Evolutionary conservation across 164 flowering plant genomes (phyloP).

Genomic region (Tetracentron sinense): DNA sequence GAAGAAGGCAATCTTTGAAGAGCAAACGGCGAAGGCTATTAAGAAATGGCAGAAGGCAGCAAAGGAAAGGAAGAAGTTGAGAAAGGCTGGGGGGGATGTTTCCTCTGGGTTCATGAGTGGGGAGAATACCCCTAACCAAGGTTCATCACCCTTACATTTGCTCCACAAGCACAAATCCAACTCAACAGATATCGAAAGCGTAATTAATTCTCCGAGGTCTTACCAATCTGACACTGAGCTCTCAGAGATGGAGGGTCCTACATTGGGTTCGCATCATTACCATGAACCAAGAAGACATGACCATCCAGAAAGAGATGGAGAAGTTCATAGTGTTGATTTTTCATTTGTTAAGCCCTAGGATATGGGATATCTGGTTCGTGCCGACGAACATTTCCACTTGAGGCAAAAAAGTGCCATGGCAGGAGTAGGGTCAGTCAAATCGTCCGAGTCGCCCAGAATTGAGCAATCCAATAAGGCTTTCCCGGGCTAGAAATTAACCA

Average conservation of each 20-base stretch:
- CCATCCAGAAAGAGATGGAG: slow-evolving; percentile 11
- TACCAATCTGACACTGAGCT: slow-evolving; percentile 41
- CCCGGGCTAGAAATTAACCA: too few species aligned
- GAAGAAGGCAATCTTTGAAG: slow-evolving; percentile 73
- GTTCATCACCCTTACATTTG: slow-evolving; percentile 50
- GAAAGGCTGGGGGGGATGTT: slow-evolving; percentile 19
- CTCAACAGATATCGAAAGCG: slow-evolving; percentile 29
- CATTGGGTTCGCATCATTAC: slow-evolving; percentile 2
- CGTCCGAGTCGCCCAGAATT: too few species aligned
- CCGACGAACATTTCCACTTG: too few species aligned
- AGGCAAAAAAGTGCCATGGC: too few species aligned
- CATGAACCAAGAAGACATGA: slow-evolving; percentile 12
- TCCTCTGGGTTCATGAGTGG: slow-evolving; percentile 33
- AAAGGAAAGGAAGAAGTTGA: slow-evolving; percentile 32
- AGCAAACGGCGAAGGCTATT: slow-evolving; percentile 60
- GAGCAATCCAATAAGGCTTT: too few species aligned
- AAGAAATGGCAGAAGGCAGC: slow-evolving; percentile 61
- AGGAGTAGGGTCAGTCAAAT: too few species aligned
- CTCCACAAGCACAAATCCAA: slow-evolving; percentile 31
- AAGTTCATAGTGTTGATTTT: slow-evolving; percentile 31
- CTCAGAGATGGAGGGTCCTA: slow-evolving; percentile 29
- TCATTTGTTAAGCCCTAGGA: slow-evolving; percentile 33
- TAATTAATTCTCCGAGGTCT: slow-evolving; percentile 28
- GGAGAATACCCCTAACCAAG: slow-evolving; percentile 41
- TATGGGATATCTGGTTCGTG: too few species aligned